These are phyloP conservation scores for Cystobasidium onofrii DNA, from an alignment of 768 basidiomycete genomes.

Conservation along the genomic window DNA sequence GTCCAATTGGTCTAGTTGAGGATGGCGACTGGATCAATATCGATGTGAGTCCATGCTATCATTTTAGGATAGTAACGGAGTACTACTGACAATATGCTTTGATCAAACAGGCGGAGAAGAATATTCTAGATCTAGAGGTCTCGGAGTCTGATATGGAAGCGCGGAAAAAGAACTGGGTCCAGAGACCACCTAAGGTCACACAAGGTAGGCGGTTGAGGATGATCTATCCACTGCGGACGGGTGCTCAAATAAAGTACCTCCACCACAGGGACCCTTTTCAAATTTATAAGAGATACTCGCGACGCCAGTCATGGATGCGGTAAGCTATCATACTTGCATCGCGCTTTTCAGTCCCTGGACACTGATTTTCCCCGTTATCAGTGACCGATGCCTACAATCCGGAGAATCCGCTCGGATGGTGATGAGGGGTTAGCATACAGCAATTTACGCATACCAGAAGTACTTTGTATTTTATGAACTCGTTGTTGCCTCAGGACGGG, in stretches of 20 bases:
- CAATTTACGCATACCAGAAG: neutral
- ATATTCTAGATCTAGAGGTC: conserved; percentile 66
- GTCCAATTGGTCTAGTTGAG: conserved; percentile 43
- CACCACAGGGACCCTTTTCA: conserved; percentile 56
- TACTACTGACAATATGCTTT: neutral
- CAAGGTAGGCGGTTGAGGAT: conserved; percentile 44
- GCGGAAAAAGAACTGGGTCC: conserved; percentile 65
- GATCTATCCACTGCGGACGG: too few relatives aligned
- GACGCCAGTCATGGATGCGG: conserved; percentile 72
- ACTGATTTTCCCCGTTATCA: neutral
- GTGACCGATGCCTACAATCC: neutral
- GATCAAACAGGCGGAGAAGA: conserved; percentile 60
- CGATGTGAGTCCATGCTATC: too few relatives aligned
- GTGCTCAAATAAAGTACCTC: neutral
- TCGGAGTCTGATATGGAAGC: conserved; percentile 67
- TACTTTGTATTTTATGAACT: neutral
- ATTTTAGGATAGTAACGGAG: too few relatives aligned
- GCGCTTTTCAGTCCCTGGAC: neutral
- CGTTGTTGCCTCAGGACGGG: neutral
- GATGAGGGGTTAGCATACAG: neutral
- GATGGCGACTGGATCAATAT: conserved; percentile 43
- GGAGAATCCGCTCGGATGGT: neutral
- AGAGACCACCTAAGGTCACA: conserved; percentile 73
- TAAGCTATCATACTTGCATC: neutral
- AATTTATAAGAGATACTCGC: conserved; percentile 61